Evolutionary conservation across 2,329 filamentous ascomycete species (phyloP).

Genomic region (Chrysoporthe puriensis): DNA sequence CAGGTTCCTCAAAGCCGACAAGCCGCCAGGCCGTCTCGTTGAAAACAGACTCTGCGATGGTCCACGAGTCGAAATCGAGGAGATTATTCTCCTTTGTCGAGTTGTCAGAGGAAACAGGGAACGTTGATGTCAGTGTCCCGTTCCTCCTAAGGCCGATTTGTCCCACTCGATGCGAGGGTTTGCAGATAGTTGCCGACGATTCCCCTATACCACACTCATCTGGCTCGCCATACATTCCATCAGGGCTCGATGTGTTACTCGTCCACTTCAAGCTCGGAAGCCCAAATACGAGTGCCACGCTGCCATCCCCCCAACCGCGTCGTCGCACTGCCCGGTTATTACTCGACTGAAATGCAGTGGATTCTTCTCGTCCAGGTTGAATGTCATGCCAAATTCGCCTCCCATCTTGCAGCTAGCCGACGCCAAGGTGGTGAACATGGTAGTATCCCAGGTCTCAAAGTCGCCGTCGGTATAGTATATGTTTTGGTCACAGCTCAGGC

Average conservation of each 20-base stretch:
- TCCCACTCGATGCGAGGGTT: background rate
- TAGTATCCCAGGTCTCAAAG: background rate
- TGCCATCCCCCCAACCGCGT: background rate
- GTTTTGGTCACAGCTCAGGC: background rate
- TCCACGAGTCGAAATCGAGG: background rate
- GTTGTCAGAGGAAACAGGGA: background rate
- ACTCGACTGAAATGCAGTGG: conserved; percentile 1
- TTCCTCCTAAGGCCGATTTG: background rate
- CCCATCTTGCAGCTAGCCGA: background rate
- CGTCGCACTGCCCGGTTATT: background rate
- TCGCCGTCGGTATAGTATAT: background rate
- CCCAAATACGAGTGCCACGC: background rate
- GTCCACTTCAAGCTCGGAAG: background rate
- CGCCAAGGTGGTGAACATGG: background rate
- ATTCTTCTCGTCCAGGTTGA: background rate
- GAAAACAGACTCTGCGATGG: conserved; percentile 2
- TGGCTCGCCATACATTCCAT: background rate
- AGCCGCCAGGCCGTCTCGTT: conserved; percentile 2
- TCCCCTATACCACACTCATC: background rate
- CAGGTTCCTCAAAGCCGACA: background rate
- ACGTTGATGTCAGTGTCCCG: background rate
- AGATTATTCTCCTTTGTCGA: background rate
- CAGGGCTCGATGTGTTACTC: background rate
- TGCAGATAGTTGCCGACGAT: background rate
- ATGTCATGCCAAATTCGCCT: background rate